These are phyloP conservation scores for Solanum hybrid DNA, from an alignment of 305 asterid genomes.

Conservation along the genomic window DNA sequence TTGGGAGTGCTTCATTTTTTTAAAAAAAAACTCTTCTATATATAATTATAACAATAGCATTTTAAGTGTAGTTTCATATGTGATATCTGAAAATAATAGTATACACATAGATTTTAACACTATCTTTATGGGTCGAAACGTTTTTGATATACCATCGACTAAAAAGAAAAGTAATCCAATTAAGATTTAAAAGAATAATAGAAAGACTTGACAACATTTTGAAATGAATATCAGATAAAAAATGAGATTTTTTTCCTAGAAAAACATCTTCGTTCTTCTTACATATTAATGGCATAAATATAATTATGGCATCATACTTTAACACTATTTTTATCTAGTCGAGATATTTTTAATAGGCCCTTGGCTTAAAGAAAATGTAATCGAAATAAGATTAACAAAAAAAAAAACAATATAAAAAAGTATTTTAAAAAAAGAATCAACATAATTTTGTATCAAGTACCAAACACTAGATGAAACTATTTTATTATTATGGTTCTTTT, in stretches of 20 bases:
- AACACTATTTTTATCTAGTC: neutral
- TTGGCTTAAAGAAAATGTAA: neutral
- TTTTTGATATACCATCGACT: neutral
- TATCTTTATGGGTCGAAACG: neutral
- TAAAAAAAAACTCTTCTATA: no score
- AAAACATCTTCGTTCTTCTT: neutral
- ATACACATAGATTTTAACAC: neutral
- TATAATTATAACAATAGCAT: neutral
- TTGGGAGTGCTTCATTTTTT: neutral
- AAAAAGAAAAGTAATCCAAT: neutral
- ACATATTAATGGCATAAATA: neutral
- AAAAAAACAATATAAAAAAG: neutral
- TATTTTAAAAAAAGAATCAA: neutral
- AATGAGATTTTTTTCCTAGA: neutral
- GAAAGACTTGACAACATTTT: neutral
- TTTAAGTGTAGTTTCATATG: neutral
- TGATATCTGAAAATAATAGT: fast-evolving
- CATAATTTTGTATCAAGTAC: neutral
- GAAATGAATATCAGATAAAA: neutral
- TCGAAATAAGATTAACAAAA: neutral
- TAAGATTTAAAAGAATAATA: no score
- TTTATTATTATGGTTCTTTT: neutral
- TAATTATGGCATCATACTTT: neutral
- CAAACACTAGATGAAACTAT: neutral
- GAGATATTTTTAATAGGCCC: neutral